A percentile compares a stretch with the other conserved stretches of the same genome.
phyloP scores from a whole-genome alignment of 805 yeast genomes.

The Pichia heedii region DNA sequence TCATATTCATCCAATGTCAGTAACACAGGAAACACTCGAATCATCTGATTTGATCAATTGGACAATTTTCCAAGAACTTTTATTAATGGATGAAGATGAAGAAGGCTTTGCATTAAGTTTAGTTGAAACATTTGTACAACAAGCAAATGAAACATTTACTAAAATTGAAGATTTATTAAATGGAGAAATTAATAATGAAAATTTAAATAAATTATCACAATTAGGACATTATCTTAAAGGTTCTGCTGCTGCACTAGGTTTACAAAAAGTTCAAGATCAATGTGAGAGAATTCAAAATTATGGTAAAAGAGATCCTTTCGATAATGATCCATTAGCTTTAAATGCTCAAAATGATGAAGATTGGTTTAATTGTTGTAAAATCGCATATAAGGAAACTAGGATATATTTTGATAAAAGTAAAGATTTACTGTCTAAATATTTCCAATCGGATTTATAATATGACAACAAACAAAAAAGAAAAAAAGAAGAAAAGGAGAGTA shows the following conservation, averaged over 20 bases:
- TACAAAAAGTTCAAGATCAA: slow-evolving; percentile 69
- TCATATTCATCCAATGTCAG: slow-evolving; percentile 9
- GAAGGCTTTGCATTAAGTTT: slow-evolving; percentile 78
- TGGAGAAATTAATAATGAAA: slow-evolving; percentile 18
- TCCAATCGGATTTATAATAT: slow-evolving; percentile 20
- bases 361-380: slow-evolving; percentile 36
- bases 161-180: slow-evolving; percentile 54
- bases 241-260: slow-evolving; percentile 88
- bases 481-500: not conserved
- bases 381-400: slow-evolving; percentile 45
- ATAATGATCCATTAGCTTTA: slow-evolving; percentile 20
- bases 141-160: slow-evolving; percentile 70
- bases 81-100: slow-evolving; percentile 95
- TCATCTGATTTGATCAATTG: slow-evolving; percentile 71
- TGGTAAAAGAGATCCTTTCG: slow-evolving; percentile 42
- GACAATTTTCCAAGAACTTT: slow-evolving; percentile 78
- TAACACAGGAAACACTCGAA: slow-evolving; percentile 26
- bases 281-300: slow-evolving; percentile 93
- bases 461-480: too few species aligned
- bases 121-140: slow-evolving; percentile 80
- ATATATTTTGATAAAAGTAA: slow-evolving; percentile 43
- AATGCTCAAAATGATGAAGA: slow-evolving; percentile 26
- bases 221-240: slow-evolving; percentile 94
- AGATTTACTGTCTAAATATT: slow-evolving; percentile 43
- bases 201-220: slow-evolving; percentile 53